phyloP scores from a whole-genome alignment of 2,329 filamentous ascomycete genomes.

The Fusarium annulatum region DNA sequence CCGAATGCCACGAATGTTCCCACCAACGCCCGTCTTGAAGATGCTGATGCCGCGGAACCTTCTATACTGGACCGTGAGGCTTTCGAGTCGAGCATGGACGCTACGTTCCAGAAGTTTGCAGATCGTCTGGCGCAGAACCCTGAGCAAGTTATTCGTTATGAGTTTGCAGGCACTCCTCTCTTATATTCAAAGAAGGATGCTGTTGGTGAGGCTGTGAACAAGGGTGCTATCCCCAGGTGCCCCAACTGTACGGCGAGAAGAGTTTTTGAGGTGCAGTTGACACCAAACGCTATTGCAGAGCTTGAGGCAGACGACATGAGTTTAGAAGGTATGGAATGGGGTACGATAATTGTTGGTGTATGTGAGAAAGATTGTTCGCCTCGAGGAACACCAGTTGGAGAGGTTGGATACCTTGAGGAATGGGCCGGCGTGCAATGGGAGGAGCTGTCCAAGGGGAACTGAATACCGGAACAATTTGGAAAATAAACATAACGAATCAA shows the following conservation, averaged over 20 bases:
- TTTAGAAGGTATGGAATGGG: slow-evolving; percentile 96
- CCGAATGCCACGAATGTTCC: slow-evolving; percentile 62
- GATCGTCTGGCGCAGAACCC: slow-evolving; percentile 83
- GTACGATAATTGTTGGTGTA: slow-evolving; percentile 87
- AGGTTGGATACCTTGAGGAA: slow-evolving; percentile 87
- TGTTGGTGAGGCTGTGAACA: slow-evolving; percentile 73
- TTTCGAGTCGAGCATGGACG: slow-evolving; percentile 80
- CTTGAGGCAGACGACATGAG: slow-evolving; percentile 81
- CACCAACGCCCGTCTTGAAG: slow-evolving; percentile 58
- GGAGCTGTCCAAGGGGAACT: slow-evolving; percentile 65
- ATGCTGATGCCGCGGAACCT: slow-evolving; percentile 54
- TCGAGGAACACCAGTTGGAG: slow-evolving; percentile 65
- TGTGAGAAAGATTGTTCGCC: slow-evolving; percentile 83
- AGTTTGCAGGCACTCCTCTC: slow-evolving; percentile 77
- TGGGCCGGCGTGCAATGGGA: slow-evolving; percentile 99
- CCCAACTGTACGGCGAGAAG: slow-evolving; percentile 78
- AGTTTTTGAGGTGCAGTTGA: slow-evolving; percentile 92
- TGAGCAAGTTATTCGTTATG: slow-evolving; percentile 84
- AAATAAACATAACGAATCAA: slow-evolving; percentile 20
- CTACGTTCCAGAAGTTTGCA: slow-evolving; percentile 82
- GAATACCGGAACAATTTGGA: slow-evolving; percentile 4
- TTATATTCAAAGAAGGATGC: slow-evolving; percentile 83
- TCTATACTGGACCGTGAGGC: slow-evolving; percentile 72
- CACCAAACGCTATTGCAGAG: slow-evolving; percentile 89
- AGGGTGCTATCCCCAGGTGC: slow-evolving; percentile 76